Evolutionary conservation across 2,329 filamentous ascomycete genomes (phyloP), one percentile per base, ranked within the genome.

Genomic region (Penicillium sp.): DNA sequence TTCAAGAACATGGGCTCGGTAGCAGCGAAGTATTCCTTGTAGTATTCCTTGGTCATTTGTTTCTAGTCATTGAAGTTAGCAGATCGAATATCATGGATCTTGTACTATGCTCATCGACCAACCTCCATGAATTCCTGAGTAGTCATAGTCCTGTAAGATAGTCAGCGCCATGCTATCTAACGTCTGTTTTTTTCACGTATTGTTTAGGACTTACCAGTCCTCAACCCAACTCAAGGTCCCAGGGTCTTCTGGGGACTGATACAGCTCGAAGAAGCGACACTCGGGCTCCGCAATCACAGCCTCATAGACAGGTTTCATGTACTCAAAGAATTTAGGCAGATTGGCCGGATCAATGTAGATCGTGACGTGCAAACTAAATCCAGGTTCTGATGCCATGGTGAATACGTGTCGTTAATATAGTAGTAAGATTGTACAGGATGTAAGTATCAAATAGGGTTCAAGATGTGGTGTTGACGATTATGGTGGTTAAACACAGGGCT

Each of bases 261-360:
- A 81, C 26, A 82, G 68, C 64, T 82, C 76, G 65, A 83, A 83
- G 69, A 80, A 83, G 1, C 75, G 72, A 64, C 76, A 79, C 58
- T 82, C 78, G 1, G 79, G 77, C 68, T 83, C 81, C 2, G 73
- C 75, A 8, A 73, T 68, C 6, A 82, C 76, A n/a, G 66, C 66
- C 44, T 81, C 76, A 60, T 80, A 82, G 28, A 73, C 71, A 1
- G 75, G 72, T 33, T 79, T 78, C 59, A 80, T 76, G 15, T 70
- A 66, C 47, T 70, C 65, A 54, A 76, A 67, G 69, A 78, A 77
- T 15, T 66, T 70, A 8, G 65, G 44, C 3, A 70, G 56, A 53
- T 76, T 69, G 8, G 69, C 61, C 1, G 72, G 70, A 28, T 59
- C 49, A 4, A 73, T 69, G 42, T 75, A 65, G 22, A 73, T 59